phyloP scores from a whole-genome alignment of 2,329 filamentous ascomycete species.

The Herpotrichia juniperi region DNA sequence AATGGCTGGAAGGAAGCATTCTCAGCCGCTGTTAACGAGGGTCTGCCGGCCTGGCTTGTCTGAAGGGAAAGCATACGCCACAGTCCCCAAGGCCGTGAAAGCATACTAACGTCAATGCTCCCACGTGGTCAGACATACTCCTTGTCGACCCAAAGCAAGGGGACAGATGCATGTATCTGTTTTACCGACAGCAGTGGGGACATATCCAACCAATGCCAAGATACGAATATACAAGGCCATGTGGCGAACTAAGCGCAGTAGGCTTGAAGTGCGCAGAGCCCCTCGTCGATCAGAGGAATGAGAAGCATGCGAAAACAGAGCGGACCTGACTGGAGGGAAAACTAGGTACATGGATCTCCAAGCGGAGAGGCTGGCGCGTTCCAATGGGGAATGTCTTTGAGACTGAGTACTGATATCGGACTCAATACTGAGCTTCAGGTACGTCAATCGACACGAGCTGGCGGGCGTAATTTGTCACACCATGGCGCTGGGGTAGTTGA shows the following conservation, averaged over 20 bases:
- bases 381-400: conserved; percentile 4
- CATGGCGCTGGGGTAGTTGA: conserved; percentile 2
- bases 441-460: conserved; percentile 10
- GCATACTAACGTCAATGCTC: conserved; percentile 6
- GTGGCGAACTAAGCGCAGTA: conserved; percentile 3
- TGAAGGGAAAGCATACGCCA: conserved; percentile 2
- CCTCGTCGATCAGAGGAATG: conserved; percentile 1
- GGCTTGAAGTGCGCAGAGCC: conserved; percentile 3
- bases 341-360: conserved; percentile 10
- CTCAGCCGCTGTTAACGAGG: conserved; percentile 8
- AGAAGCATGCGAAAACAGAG: conserved; percentile 1
- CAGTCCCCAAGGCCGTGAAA: not conserved
- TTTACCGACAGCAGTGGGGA: conserved; percentile 9
- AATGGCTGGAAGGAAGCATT: conserved; percentile 7
- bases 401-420: conserved; percentile 14
- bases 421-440: conserved; percentile 12
- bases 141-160: conserved; percentile 12
- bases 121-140: conserved; percentile 16
- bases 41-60: conserved; percentile 7
- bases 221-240: conserved; percentile 3
- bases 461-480: conserved; percentile 1
- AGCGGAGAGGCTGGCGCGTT: conserved; percentile 9
- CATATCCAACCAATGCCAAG: conserved; percentile 6
- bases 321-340: conserved; percentile 11
- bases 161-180: conserved; percentile 10